A percentile compares a stretch with the other conserved stretches of the same genome.
phyloP scores from a whole-genome alignment of 2,329 filamentous ascomycete genomes.

The Ascocoryne sarcoides region DNA sequence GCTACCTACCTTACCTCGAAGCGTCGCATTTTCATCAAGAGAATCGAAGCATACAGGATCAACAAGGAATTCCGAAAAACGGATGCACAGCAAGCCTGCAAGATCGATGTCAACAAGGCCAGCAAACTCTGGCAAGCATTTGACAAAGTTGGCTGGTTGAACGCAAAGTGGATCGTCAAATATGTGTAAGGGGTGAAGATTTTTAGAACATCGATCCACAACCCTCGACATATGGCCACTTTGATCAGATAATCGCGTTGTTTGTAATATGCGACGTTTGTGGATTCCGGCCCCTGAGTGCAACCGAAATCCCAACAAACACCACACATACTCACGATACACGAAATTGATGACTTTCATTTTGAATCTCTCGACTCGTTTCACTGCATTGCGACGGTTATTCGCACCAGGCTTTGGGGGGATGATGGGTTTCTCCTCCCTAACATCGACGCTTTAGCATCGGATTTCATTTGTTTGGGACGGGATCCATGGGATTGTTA shows the following conservation, averaged over 20 bases:
- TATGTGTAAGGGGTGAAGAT: conserved; percentile 10
- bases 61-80: conserved; percentile 90
- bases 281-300: background rate
- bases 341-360: conserved; percentile 13
- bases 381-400: conserved; percentile 20
- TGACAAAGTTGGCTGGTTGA: conserved; percentile 76
- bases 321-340: conserved; percentile 5
- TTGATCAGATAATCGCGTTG: background rate
- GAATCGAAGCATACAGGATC: conserved; percentile 56
- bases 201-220: conserved; percentile 6
- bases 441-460: conserved; percentile 9
- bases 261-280: background rate
- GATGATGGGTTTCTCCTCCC: conserved; percentile 14
- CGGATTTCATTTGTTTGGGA: conserved; percentile 15
- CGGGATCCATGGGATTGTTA: conserved; percentile 12
- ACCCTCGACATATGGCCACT: background rate
- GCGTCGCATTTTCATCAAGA: conserved; percentile 76
- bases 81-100: conserved; percentile 91
- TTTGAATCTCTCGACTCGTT: conserved; percentile 1
- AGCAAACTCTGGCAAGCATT: conserved; percentile 88
- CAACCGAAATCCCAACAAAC: conserved; percentile 1
- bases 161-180: conserved; percentile 19
- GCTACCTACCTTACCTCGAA: conserved; percentile 89
- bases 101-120: conserved; percentile 97
- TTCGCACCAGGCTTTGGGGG: conserved; percentile 9